Evolutionary conservation across 805 yeast genomes (phyloP), one percentile per base, ranked within the genome.

Genomic region (Candida nemodendra): DNA sequence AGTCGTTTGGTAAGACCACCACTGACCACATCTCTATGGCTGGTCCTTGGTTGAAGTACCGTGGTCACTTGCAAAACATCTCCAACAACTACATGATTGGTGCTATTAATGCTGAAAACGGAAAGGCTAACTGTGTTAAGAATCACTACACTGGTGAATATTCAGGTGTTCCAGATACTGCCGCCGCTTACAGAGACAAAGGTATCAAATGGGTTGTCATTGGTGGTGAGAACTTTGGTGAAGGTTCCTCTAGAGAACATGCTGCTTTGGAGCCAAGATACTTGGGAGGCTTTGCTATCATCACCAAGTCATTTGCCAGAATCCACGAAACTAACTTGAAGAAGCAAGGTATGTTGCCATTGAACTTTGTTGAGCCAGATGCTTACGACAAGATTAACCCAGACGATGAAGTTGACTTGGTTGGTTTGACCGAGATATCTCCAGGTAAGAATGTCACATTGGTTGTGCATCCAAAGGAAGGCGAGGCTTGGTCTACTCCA

Each of bases 41-140:
- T 64, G 99, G 99, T 74, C 97, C 98, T 65, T 91, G 99, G 99
- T 85, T 91, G 79, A 91, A 91, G 77, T 91, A 91, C 91, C 87
- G 97, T 79, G 99, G 99, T 72, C 99, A 91, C 76, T 79, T 91
- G 75, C 91, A 89, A 76, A 91, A 91, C 83, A 93, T 91, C 65
- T 89, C 97, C 54, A 89, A 91, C 81, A 91, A 93, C 79, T 91
- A 93, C 76, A 90, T 91, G 96, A 91, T 91, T 77, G 99, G 99
- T 77, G 98, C 98, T 54, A 90, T 81, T 67, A 91, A 91, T 73
- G 90, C 90, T 64, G 97, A 84, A 74, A 91, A 91, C 72, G 85
- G 82, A 54, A 87, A 91, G 78, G 95, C 95, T 53, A 91, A 91
- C 86, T 72, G 72, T 59, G 80, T 93, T 54, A 85, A 78, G 76